Evolutionary conservation across 2,329 filamentous ascomycete species (phyloP), one percentile per base, ranked within the genome.

Genomic region (Phaeoacremonium minimum): DNA sequence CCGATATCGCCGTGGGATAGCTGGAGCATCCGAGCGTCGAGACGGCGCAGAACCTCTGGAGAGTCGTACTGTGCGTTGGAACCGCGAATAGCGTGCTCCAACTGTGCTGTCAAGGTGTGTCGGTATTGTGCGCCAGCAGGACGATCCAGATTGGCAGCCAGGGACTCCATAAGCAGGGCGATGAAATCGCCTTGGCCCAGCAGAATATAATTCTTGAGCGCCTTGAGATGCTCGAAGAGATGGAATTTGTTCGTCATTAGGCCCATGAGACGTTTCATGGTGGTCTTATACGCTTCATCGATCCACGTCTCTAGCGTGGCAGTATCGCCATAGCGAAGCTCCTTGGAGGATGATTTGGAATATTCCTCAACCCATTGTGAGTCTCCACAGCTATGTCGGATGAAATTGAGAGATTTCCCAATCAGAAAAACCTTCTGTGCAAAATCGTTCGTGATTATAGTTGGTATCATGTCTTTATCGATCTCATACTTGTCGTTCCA

Each of bases 401-500:
- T 96, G 61, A 98, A 98, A 61, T 98, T 98, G 37, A 98, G 74
- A 4, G 90, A 95, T 60, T 98, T 98, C 38, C 93, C 93, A 49
- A 98, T 98, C 7, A 98, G 67, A 51, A 97, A 97, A 6, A 98
- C 87, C 55, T 96, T 96, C 48, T 93, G 87, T 0, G 93, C 89
- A 62, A 98, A 96, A 43, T 95, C 90, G 30, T 85, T 75, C 0
- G 88, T 94, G 48, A 96, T 89, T 52, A 97, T 97, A 29, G 84
- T 90, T 1, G 93, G 93, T 16, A 96, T 82, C 85, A 96, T 93
- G 32, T 77, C 74, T 40, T 85, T 75, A 48, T 87, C 83, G 28
- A 96, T 73, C 53, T 87, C 85, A 63, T 95, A 98, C 58, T 97
- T 97, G 61, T 95, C 89, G 59, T 97, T 90, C 93, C 93, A 98